phyloP scores from a whole-genome alignment of 1,284 basidiomycete species.

The Coniophora puteana region DNA sequence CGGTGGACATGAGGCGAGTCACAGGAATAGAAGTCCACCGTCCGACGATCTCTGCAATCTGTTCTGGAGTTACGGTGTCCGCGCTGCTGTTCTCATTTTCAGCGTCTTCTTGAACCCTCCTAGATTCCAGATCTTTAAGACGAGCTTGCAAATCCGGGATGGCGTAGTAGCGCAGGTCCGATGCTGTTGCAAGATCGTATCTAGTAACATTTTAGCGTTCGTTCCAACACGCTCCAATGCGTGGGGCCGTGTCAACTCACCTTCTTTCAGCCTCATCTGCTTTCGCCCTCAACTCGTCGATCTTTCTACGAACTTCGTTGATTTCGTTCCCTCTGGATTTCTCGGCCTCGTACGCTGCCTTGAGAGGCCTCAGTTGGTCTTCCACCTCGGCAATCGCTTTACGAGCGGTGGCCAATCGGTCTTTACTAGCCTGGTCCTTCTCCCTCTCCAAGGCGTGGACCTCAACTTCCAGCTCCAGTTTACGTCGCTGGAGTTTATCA shows the following conservation, averaged over 20 bases:
- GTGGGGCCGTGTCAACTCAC: too few relatives aligned
- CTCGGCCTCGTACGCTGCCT: slow-evolving; percentile 87
- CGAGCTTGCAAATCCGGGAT: slow-evolving; percentile 87
- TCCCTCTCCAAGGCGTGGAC: slow-evolving; percentile 94
- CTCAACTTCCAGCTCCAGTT: slow-evolving; percentile 93
- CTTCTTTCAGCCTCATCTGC: slow-evolving; percentile 92
- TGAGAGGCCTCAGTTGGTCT: slow-evolving; percentile 87
- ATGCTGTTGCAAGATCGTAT: slow-evolving; percentile 81
- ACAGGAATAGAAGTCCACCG: slow-evolving; percentile 93
- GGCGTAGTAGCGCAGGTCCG: slow-evolving; percentile 91
- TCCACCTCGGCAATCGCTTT: slow-evolving; percentile 86
- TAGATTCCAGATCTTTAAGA: slow-evolving; percentile 66
- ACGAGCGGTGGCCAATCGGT: slow-evolving; percentile 75
- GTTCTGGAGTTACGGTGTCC: slow-evolving; percentile 85
- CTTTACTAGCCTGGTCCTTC: slow-evolving; percentile 89
- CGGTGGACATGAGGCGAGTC: slow-evolving; percentile 82
- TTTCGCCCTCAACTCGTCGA: slow-evolving; percentile 92
- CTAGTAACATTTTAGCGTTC: slow-evolving; percentile 33
- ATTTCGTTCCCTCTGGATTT: slow-evolving; percentile 87
- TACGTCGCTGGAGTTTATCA: slow-evolving; percentile 90
- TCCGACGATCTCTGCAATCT: slow-evolving; percentile 89
- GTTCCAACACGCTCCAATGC: slow-evolving; percentile 2
- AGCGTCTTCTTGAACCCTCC: slow-evolving; percentile 72
- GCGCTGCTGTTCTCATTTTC: slow-evolving; percentile 46
- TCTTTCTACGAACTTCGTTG: slow-evolving; percentile 74